Evolutionary conservation across 257 asterid genomes (phyloP).

Genomic region (Rhazya stricta): DNA sequence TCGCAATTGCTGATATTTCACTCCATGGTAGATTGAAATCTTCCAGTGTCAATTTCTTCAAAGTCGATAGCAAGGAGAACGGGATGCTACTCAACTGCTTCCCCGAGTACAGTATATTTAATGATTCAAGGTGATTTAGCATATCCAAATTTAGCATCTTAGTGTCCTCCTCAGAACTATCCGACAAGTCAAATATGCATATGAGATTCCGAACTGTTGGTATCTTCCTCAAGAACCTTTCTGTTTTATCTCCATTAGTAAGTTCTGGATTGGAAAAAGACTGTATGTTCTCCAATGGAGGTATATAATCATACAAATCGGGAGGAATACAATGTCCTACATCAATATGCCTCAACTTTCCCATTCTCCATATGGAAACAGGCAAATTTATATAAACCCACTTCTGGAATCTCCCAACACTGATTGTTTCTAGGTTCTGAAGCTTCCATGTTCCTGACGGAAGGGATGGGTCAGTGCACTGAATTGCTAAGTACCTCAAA

Average conservation of each 20-base stretch:
- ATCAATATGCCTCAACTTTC: not conserved
- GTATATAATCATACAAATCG: too few relatives aligned
- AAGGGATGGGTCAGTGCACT: too few relatives aligned
- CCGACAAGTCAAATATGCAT: too few relatives aligned
- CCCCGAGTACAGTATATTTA: not conserved
- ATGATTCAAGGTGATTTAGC: not conserved
- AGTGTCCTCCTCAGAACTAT: too few relatives aligned
- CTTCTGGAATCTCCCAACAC: not conserved
- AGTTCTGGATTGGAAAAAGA: not conserved
- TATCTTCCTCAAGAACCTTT: not conserved
- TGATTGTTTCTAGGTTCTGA: not conserved
- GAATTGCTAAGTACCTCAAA: not conserved
- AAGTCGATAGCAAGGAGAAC: not conserved
- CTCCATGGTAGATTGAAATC: slow-evolving; percentile 5
- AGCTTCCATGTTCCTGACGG: not conserved
- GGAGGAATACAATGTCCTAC: too few relatives aligned
- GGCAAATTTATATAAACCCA: not conserved
- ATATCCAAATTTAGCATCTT: not conserved
- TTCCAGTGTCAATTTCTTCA: slow-evolving; percentile 6
- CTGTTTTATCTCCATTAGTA: not conserved
- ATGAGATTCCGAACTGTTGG: not conserved
- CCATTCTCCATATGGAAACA: not conserved
- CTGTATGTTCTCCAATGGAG: not conserved
- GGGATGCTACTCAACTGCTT: slow-evolving; percentile 3
- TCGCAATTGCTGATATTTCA: not conserved